These are phyloP conservation scores for Cyclotella baltica DNA, from an alignment of 108 stramenopile species.

Conservation along the genomic window DNA sequence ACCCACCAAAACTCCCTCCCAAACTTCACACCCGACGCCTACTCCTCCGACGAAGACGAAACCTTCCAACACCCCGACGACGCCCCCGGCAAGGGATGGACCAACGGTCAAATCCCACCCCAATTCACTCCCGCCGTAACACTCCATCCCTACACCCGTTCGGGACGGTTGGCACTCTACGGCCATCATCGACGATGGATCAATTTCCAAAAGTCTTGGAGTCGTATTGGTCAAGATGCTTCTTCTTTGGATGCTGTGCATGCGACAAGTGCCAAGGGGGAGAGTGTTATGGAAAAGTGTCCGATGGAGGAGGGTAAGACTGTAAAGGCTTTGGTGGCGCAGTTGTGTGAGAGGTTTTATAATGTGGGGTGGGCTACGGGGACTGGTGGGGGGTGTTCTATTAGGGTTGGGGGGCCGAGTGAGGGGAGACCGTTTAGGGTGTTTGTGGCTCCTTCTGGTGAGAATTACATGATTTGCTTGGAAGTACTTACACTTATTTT, in stretches of 20 bases:
- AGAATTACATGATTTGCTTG: too few relatives aligned
- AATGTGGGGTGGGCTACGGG: conserved; percentile 93
- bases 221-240: conserved; percentile 62
- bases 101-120: conserved; percentile 64
- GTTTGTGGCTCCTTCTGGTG: conserved; percentile 92
- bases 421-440: conserved; percentile 77
- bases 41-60: conserved; percentile 50
- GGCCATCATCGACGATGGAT: conserved; percentile 80
- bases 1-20: conserved; percentile 38
- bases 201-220: conserved; percentile 70
- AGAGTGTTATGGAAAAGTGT: conserved; percentile 35
- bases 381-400: conserved; percentile 92
- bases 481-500: not conserved
- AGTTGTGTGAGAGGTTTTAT: conserved; percentile 90
- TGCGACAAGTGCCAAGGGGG: conserved; percentile 13
- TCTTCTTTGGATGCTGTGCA: conserved; percentile 57
- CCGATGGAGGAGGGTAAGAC: conserved; percentile 55
- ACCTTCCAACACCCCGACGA: conserved; percentile 21
- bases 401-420: conserved; percentile 79
- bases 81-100: conserved; percentile 78
- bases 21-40: conserved; percentile 41
- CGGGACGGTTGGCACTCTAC: conserved; percentile 75
- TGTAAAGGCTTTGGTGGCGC: conserved; percentile 74
- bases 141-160: conserved; percentile 61
- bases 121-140: conserved; percentile 52